A percentile compares a stretch with the other conserved stretches of the same genome.
Evolutionary conservation across 2,329 filamentous ascomycete genomes (phyloP).

Genomic region (Neospermospora avenae): DNA sequence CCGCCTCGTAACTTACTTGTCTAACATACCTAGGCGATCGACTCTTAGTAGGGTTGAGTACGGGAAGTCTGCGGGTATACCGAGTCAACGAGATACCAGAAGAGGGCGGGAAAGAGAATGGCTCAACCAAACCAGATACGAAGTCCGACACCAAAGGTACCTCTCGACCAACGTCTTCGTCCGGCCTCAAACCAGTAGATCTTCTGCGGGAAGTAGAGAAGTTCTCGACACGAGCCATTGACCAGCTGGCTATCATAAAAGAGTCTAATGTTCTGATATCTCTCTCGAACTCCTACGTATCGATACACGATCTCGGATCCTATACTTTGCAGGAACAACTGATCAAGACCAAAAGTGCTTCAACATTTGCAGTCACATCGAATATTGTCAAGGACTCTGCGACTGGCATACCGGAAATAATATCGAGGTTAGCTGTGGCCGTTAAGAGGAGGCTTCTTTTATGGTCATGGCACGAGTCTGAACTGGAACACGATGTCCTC

Average conservation of each 20-base stretch:
- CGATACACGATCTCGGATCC: constrained; percentile 82
- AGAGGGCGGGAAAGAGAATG: constrained; percentile 40
- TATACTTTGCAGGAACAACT: constrained; percentile 80
- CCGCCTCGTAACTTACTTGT: background rate
- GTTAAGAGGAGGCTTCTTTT: constrained; percentile 86
- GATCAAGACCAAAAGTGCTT: constrained; percentile 80
- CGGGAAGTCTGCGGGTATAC: constrained; percentile 84
- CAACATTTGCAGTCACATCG: constrained; percentile 87
- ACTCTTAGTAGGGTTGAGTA: constrained; percentile 87
- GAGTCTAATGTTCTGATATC: constrained; percentile 90
- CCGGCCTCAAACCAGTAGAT: constrained; percentile 62
- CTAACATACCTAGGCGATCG: constrained; percentile 64
- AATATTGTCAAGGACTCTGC: constrained; percentile 89
- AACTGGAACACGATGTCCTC: constrained; percentile 67
- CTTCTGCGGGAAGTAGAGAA: constrained; percentile 89
- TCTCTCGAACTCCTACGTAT: constrained; percentile 84
- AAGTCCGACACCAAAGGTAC: constrained; percentile 29
- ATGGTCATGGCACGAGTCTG: constrained; percentile 96
- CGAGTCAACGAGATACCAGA: constrained; percentile 69
- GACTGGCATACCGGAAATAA: constrained; percentile 88
- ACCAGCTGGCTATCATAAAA: constrained; percentile 93
- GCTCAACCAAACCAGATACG: constrained; percentile 35
- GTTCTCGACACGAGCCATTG: constrained; percentile 85
- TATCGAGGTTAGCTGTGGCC: constrained; percentile 85
- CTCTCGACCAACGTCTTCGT: constrained; percentile 27